These are phyloP conservation scores for Sungouiella blattae DNA, from an alignment of 805 yeast species.

Conservation along the genomic window DNA sequence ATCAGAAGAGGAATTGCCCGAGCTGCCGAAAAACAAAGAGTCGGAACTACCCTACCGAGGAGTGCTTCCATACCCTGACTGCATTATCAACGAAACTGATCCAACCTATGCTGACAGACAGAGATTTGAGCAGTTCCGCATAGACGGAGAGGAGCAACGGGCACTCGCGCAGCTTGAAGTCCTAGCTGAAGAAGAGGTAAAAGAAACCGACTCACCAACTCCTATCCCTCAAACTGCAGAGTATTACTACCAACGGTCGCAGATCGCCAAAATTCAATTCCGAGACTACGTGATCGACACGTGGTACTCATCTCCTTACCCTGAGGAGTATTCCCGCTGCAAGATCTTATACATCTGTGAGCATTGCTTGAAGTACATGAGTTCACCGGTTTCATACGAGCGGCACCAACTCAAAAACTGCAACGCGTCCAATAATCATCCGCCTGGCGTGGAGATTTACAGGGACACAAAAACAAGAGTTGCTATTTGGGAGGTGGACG, in stretches of 20 bases:
- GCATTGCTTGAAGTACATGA: slow-evolving; percentile 76
- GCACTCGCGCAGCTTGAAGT: slow-evolving; percentile 7
- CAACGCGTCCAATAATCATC: slow-evolving; percentile 49
- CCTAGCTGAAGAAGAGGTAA: slow-evolving; percentile 11
- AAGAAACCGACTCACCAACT: slow-evolving; percentile 12
- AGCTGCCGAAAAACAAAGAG: neutral
- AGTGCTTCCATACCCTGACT: slow-evolving; percentile 53
- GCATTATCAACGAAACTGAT: slow-evolving; percentile 56
- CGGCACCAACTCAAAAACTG: slow-evolving; percentile 76
- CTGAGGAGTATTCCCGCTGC: slow-evolving; percentile 71
- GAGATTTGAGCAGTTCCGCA: slow-evolving; percentile 41
- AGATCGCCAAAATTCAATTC: slow-evolving; percentile 64
- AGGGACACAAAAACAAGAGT: slow-evolving; percentile 27
- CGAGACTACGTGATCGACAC: slow-evolving; percentile 75
- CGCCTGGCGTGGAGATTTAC: slow-evolving; percentile 54
- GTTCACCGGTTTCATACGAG: slow-evolving; percentile 58
- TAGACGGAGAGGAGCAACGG: slow-evolving; percentile 30
- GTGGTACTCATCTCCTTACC: slow-evolving; percentile 93
- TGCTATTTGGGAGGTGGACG: slow-evolving; percentile 60
- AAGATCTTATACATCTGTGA: slow-evolving; percentile 74
- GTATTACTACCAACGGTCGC: slow-evolving; percentile 28
- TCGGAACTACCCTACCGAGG: slow-evolving; percentile 66
- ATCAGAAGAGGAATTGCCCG: neutral
- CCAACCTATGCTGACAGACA: slow-evolving; percentile 54
- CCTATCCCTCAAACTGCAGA: slow-evolving; percentile 14